Evolutionary conservation across 441 rosid genomes (phyloP).

Genomic region (Macaranga tanarius): DNA sequence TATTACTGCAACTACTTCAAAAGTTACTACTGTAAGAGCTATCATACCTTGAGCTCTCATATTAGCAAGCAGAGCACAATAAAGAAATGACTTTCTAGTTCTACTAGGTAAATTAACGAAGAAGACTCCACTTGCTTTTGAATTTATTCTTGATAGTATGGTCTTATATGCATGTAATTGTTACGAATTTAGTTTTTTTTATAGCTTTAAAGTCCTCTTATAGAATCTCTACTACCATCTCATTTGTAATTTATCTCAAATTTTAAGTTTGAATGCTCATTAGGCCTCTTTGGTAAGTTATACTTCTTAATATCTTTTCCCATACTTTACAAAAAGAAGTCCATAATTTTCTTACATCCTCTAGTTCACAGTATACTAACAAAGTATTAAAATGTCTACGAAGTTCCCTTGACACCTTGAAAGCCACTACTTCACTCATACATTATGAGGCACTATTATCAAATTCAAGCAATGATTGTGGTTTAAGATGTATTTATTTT

Average conservation of each 20-base stretch:
- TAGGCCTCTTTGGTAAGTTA: not conserved
- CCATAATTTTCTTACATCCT: not conserved
- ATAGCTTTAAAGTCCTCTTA: not conserved
- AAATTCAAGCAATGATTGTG: too few species aligned
- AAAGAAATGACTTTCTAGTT: not conserved
- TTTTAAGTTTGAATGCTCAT: not conserved
- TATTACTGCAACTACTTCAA: not conserved
- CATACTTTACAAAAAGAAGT: not conserved
- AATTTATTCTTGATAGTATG: not conserved
- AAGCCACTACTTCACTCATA: not conserved
- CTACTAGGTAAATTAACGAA: not conserved
- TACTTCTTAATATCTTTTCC: not conserved
- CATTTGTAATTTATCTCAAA: not conserved
- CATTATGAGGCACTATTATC: not conserved
- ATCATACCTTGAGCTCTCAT: not conserved
- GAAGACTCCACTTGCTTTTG: not conserved
- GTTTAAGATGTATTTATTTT: too few species aligned
- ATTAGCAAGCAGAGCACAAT: not conserved
- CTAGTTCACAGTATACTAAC: not conserved
- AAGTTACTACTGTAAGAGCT: not conserved
- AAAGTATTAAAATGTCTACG: not conserved
- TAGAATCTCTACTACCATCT: not conserved
- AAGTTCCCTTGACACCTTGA: not conserved
- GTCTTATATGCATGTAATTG: not conserved
- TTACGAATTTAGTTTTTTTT: not conserved